Percentiles rank a stretch among this genome's conserved stretches.
Conservation (phyloP, 441 rosid genomes). For the Pelargonium fulgidum region DNA sequence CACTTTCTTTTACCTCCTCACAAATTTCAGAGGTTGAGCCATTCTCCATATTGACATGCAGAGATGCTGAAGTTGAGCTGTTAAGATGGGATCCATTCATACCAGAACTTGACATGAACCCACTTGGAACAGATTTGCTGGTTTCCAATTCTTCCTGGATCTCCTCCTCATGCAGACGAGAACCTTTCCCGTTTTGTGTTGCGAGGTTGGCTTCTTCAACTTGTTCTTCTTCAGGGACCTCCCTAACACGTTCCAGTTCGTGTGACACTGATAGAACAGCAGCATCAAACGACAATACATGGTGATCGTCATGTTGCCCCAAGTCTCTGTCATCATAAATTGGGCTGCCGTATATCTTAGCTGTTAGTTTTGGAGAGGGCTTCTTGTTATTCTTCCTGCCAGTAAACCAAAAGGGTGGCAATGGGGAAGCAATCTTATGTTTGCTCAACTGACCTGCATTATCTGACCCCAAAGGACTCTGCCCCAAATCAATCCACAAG, state of each 20-base stretch:
- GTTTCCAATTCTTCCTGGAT: slow-evolving; percentile 59
- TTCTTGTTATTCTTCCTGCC: slow-evolving; percentile 50
- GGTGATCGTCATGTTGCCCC: slow-evolving; percentile 33
- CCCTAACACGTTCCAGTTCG: slow-evolving; percentile 50
- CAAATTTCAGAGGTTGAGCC: slow-evolving; percentile 45
- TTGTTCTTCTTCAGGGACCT: slow-evolving; percentile 45
- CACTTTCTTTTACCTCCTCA: slow-evolving; percentile 71
- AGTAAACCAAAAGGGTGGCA: slow-evolving; percentile 69
- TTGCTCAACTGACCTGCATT: slow-evolving; percentile 42
- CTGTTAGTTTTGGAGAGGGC: slow-evolving; percentile 54
- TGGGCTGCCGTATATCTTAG: slow-evolving; percentile 73
- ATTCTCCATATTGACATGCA: slow-evolving; percentile 27
- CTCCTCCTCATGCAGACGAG: slow-evolving; percentile 35
- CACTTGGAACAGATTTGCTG: slow-evolving; percentile 20
- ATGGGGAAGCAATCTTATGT: slow-evolving; percentile 56
- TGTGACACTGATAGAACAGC: slow-evolving; percentile 81
- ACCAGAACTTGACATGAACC: slow-evolving; percentile 21
- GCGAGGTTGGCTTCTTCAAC: slow-evolving; percentile 21
- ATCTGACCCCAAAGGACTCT: slow-evolving; percentile 79
- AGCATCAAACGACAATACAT: slow-evolving; percentile 81
- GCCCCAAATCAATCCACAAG: slow-evolving; percentile 94
- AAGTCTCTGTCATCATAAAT: slow-evolving; percentile 51
- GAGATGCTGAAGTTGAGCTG: slow-evolving; percentile 26
- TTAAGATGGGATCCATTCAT: slow-evolving; percentile 27
- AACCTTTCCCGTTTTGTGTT: slow-evolving; percentile 25